Base-by-base conservation (phyloP, 441 rosid genomes). In the Bocquillonia castaneifolia region DNA sequence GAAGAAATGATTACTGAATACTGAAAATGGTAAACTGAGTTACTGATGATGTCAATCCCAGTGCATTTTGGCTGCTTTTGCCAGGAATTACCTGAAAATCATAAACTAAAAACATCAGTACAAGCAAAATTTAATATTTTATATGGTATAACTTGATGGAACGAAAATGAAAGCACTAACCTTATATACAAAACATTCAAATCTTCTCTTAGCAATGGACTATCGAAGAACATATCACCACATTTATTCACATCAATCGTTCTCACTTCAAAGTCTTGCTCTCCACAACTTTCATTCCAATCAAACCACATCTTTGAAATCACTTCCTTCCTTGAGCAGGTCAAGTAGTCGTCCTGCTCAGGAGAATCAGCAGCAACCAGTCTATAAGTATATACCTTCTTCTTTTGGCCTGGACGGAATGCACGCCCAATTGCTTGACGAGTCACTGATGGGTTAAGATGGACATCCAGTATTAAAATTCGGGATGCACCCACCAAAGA, bases 401-500 rank as follows among this genome's bases (percentile, higher is more conserved):
- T 92, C 76, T 56, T 82, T 66, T 86, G 92, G 28, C 96, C 90
- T 42, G 90, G 91, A 37, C 94, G 79, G 61, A 88, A 88, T 28
- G 94, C 94, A 68, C 90, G 77, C 18, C 88, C 92, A 25, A 88
- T 82, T 2, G 94, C 92, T 73, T 85, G 90, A 23, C 87, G 88
- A 29, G 92, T 89, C 60, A 86, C 91, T 1, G 97, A 88, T 4
- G 97, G 97, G 72, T 89, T 88, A 14, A 86, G 79, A 70, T 77
- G 96, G 69, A 84, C 88, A 72, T 89, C 96, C 29, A 85, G 77
- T 57, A 88, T 82, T 55, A 89, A 37, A 10, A 91, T 77, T 1
- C 96, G 73, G 0, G 96, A 91, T 29, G 91, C 96, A 2, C 91
- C 97, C 14, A 88, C 92, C 36, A 92, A 54, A 13, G 91, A 89